A percentile compares a stretch with the other conserved stretches of the same genome.
phyloP scores from a whole-genome alignment of 495 filamentous ascomycete species.

The Diplogelasinospora grovesii region DNA sequence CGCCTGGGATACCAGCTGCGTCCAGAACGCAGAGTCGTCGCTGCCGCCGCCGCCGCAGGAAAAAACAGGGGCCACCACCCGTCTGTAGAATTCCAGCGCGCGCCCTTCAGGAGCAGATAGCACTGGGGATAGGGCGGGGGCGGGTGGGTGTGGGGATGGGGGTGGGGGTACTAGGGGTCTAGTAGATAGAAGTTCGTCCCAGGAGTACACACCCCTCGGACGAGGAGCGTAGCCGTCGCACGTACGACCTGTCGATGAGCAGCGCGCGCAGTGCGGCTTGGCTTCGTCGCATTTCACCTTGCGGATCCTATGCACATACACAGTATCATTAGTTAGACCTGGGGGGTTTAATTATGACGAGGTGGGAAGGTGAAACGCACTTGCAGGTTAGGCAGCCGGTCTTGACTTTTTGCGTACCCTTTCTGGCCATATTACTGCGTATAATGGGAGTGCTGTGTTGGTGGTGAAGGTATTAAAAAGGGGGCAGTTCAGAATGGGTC shows the following conservation, averaged over 20 bases:
- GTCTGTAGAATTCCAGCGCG: constrained; percentile 39
- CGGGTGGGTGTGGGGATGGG: constrained; percentile 15
- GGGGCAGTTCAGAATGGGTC: too few species aligned
- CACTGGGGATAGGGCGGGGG: constrained; percentile 15
- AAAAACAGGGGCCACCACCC: constrained; percentile 30
- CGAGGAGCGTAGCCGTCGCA: constrained; percentile 27
- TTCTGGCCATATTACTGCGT: constrained; percentile 28
- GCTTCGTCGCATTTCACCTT: constrained; percentile 36
- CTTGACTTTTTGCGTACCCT: constrained; percentile 31
- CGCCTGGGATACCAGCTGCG: constrained; percentile 41
- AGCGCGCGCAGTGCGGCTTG: constrained; percentile 27
- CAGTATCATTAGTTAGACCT: neutral
- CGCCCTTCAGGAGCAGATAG: too few species aligned
- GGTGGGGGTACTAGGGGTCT: constrained; percentile 17
- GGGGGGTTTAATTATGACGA: constrained; percentile 1
- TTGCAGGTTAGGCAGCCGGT: constrained; percentile 36
- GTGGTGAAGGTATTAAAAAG: neutral
- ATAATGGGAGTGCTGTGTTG: too few species aligned
- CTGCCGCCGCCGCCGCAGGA: constrained; percentile 36
- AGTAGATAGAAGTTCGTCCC: constrained; percentile 20
- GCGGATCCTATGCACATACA: constrained; percentile 11
- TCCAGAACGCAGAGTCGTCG: constrained; percentile 50
- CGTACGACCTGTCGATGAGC: constrained; percentile 20
- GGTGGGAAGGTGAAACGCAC: constrained; percentile 17
- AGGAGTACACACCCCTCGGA: constrained; percentile 10